These are phyloP conservation scores for Neurospora sp. DNA, from an alignment of 495 filamentous ascomycete species.

Conservation along the genomic window DNA sequence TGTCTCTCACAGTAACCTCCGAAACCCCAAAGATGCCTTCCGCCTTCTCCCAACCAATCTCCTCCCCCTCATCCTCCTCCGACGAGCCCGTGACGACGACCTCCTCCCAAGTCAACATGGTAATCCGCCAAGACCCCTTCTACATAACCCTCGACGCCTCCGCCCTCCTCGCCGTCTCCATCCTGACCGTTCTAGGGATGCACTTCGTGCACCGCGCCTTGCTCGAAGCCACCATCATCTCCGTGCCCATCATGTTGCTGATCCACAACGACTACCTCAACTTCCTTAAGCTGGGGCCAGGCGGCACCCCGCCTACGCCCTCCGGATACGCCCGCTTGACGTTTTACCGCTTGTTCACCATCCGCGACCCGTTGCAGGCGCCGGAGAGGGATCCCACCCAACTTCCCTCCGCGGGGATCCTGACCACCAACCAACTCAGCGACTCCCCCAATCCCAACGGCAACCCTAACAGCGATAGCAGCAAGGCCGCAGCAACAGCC, in stretches of 20 bases:
- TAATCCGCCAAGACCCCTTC: constrained; percentile 40
- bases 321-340: constrained; percentile 63
- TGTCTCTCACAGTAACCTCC: constrained; percentile 21
- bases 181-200: constrained; percentile 37
- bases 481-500: no score
- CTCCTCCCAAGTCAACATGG: constrained; percentile 24
- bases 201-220: constrained; percentile 35
- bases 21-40: constrained; percentile 8
- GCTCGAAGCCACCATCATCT: constrained; percentile 38
- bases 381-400: constrained; percentile 25
- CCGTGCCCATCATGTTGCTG: constrained; percentile 43
- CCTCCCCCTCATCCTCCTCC: neutral
- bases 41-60: neutral
- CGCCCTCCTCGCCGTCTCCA: constrained; percentile 31
- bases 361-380: constrained; percentile 46
- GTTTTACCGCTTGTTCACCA: constrained; percentile 45
- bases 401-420: constrained; percentile 29
- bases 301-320: constrained; percentile 68
- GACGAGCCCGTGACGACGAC: constrained; percentile 3
- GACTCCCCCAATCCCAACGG: constrained; percentile 45
- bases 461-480: constrained; percentile 11
- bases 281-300: constrained; percentile 70
- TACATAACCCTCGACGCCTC: constrained; percentile 38
- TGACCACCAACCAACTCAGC: constrained; percentile 35
- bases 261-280: constrained; percentile 66